These are phyloP conservation scores for Phoma sp. DNA, from an alignment of 2,329 filamentous ascomycete species.

Conservation along the genomic window DNA sequence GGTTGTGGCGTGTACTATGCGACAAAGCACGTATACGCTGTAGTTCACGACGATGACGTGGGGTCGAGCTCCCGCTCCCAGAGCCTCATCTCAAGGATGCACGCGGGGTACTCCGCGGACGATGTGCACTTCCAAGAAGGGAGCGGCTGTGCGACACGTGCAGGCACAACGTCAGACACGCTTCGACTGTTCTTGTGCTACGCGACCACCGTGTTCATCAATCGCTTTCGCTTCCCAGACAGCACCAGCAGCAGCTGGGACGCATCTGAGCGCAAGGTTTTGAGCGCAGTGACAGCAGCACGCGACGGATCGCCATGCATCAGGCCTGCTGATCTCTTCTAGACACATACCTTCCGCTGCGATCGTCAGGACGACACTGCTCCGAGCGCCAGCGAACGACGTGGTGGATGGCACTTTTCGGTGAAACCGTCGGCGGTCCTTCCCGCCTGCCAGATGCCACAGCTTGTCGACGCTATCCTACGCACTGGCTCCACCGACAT, in stretches of 20 bases:
- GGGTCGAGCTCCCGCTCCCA: background rate
- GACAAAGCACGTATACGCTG: background rate
- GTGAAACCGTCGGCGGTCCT: conserved; percentile 22
- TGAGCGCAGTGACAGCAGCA: background rate
- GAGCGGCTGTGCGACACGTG: background rate
- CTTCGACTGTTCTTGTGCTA: background rate
- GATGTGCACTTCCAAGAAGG: background rate
- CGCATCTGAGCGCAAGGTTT: background rate
- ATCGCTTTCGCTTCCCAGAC: background rate
- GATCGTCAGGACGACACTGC: conserved; percentile 5
- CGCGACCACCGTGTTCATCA: background rate
- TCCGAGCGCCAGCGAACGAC: background rate
- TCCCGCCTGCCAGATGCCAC: conserved; percentile 19
- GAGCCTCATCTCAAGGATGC: background rate
- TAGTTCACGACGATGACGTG: background rate
- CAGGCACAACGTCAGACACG: background rate
- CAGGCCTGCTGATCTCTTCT: conserved; percentile 22
- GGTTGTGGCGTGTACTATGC: background rate
- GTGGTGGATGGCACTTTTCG: conserved; percentile 25
- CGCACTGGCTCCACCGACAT: conserved; percentile 22
- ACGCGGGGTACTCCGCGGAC: background rate
- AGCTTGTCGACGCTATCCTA: conserved; percentile 19
- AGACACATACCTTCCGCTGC: conserved; percentile 12
- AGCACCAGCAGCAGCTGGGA: background rate
- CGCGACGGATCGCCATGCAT: conserved; percentile 5